Conservation (phyloP, 2,329 filamentous ascomycete species). For the Colletotrichum tofieldiae region DNA sequence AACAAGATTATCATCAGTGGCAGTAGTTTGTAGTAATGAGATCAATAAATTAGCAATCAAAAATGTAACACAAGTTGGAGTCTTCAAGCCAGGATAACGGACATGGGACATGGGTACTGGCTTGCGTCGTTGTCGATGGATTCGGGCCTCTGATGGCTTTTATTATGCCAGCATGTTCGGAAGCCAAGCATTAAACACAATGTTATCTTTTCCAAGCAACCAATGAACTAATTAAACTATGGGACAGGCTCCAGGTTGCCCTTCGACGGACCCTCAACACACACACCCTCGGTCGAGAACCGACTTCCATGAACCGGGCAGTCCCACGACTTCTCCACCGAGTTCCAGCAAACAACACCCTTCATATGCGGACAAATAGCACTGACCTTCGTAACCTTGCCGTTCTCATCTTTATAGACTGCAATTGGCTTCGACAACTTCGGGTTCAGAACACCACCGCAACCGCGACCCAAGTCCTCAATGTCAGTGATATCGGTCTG, state of each 20-base stretch:
- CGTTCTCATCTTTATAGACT: constrained; percentile 70
- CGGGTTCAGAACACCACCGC: constrained; percentile 68
- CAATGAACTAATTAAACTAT: too few relatives aligned
- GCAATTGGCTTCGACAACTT: constrained; percentile 63
- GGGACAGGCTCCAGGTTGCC: constrained; percentile 43
- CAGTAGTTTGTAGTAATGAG: too few relatives aligned
- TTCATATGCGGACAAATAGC: constrained; percentile 71
- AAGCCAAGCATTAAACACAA: too few relatives aligned
- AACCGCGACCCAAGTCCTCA: constrained; percentile 65
- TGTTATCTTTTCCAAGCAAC: too few relatives aligned
- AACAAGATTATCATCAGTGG: too few relatives aligned
- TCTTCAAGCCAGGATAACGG: too few relatives aligned
- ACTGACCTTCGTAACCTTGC: constrained; percentile 65
- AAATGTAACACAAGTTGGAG: too few relatives aligned
- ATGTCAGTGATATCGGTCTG: constrained; percentile 70
- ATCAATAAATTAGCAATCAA: too few relatives aligned
- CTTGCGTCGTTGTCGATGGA: too few relatives aligned
- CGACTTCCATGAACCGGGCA: constrained; percentile 65
- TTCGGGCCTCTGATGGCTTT: too few relatives aligned
- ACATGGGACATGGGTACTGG: too few relatives aligned
- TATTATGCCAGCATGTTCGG: too few relatives aligned
- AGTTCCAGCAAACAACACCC: constrained; percentile 71
- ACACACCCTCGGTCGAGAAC: constrained; percentile 55
- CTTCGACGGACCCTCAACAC: constrained; percentile 56
- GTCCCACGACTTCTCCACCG: constrained; percentile 67